Percentiles rank a stretch among this genome's conserved stretches.
Evolutionary conservation across 805 yeast species (phyloP).

Genomic region (Kluyveromyces dobzhanskii): DNA sequence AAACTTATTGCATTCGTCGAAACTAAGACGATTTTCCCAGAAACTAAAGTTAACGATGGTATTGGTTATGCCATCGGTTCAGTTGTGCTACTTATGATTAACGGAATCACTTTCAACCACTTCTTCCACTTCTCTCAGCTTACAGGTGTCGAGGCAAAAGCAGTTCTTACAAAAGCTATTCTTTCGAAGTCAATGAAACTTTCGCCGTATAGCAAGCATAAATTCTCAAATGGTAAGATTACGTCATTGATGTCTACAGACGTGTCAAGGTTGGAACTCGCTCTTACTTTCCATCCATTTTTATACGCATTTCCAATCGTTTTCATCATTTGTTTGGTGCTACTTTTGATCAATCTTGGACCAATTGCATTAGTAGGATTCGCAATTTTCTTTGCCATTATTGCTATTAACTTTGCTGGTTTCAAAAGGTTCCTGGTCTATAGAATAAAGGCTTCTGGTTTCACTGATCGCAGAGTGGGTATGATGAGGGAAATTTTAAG

Average conservation of each 20-base stretch:
- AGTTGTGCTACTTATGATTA: constrained; percentile 41
- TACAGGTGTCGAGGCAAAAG: constrained; percentile 63
- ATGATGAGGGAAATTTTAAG: constrained; percentile 70
- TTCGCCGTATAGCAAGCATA: constrained; percentile 46
- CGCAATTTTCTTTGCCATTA: constrained; percentile 40
- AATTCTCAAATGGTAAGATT: constrained; percentile 59
- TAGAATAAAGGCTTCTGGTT: constrained; percentile 49
- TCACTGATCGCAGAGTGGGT: constrained; percentile 71
- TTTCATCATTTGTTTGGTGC: constrained; percentile 51
- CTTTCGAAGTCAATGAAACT: constrained; percentile 60
- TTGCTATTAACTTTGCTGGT: constrained; percentile 34
- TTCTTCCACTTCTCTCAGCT: constrained; percentile 54
- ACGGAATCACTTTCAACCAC: constrained; percentile 48
- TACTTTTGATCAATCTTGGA: constrained; percentile 63
- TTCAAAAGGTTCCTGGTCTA: constrained; percentile 46
- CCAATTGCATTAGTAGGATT: constrained; percentile 66
- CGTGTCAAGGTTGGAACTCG: constrained; percentile 70
- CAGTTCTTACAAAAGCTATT: constrained; percentile 61
- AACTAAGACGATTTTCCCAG: constrained; percentile 36
- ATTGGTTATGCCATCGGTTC: constrained; percentile 72
- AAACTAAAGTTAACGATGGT: constrained; percentile 44
- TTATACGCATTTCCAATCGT: constrained; percentile 57
- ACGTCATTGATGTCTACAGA: constrained; percentile 80
- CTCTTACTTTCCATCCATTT: constrained; percentile 60
- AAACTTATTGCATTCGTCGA: constrained; percentile 59